Conservation (phyloP, 345 rosid species). For the Camelina hispida region DNA sequence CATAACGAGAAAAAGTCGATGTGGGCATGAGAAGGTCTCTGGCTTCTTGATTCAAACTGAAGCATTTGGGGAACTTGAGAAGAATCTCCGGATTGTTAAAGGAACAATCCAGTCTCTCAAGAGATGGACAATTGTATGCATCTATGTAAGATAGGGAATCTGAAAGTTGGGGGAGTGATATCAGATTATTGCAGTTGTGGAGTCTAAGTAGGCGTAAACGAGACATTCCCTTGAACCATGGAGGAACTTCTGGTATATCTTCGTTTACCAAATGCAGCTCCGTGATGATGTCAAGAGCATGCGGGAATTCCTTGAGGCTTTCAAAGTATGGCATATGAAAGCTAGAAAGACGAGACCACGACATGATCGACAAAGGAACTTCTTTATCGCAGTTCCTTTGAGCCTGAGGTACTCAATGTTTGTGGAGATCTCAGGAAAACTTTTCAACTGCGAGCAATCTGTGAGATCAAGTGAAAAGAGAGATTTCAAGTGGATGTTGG, state of each 20-base stretch:
- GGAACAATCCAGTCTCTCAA: slow-evolving; percentile 8
- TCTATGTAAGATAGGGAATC: not conserved
- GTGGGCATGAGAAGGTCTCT: too few species aligned
- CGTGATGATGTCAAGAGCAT: not conserved
- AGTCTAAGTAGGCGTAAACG: not conserved
- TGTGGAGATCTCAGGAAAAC: slow-evolving; percentile 4
- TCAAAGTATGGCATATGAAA: not conserved
- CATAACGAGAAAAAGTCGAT: too few species aligned
- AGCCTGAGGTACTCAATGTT: accelerated
- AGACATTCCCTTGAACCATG: not conserved
- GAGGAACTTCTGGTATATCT: not conserved
- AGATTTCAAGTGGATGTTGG: not conserved
- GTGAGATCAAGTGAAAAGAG: not conserved
- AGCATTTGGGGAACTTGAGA: too few species aligned
- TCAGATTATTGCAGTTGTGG: not conserved
- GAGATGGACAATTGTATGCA: not conserved
- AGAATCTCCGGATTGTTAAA: too few species aligned
- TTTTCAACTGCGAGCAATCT: too few species aligned
- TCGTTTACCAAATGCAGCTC: not conserved
- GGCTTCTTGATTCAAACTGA: too few species aligned
- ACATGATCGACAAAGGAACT: slow-evolving; percentile 3
- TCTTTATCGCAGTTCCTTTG: not conserved
- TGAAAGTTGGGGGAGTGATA: not conserved
- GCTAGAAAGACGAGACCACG: not conserved
- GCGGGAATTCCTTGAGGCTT: not conserved